Base-by-base conservation (phyloP, 805 yeast genomes). In the Candida sonorensis region DNA sequence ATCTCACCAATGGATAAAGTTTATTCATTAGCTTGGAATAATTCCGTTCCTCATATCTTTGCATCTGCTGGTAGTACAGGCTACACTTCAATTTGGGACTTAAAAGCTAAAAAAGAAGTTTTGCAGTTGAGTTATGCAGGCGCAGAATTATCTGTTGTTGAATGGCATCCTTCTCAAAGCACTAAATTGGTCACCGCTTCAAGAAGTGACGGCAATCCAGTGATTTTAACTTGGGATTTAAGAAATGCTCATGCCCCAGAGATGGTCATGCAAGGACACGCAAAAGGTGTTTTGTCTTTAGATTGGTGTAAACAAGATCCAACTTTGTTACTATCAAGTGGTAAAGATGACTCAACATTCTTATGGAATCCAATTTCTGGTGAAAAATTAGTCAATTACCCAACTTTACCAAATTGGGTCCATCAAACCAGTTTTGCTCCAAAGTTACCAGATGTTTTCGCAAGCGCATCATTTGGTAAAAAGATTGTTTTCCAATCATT, bases 171-270 rank as follows among this genome's bases (percentile, higher is more conserved):
- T 35, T 62, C 71, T 27, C 80, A 79, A 60, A 76, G 90, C 37
- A 90, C 97, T 11, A 81, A 76, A 53, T 72, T 92, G 37, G 77
- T 83, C 17, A 90, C 97, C 17, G 95, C 95, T 17, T 78, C 92
- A 18, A 87, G 81, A 38, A 73, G 76, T 36, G 97, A 88, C 57
- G 64, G 69, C 14, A 74, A 75, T 31, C 95, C 98, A 10, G 70
- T 82, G 20, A 77, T 92, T 34, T 62, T 86, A 42, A 67, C 90
- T 11, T 92, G 98, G 98, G 97, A 92, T 63, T 69, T 92, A 53
- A 76, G 97, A 59, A 90, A 92, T 55, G 77, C 95, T 18, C 81
- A 82, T 50, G 85, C 81, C n/a, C 99, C 99, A 7, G 87, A 85
- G 52, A 62, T 61, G 37, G 64, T 81, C 22, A 58, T 88, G 48